phyloP scores from a whole-genome alignment of 352 stramenopile species.

The Pythium aquatile region DNA sequence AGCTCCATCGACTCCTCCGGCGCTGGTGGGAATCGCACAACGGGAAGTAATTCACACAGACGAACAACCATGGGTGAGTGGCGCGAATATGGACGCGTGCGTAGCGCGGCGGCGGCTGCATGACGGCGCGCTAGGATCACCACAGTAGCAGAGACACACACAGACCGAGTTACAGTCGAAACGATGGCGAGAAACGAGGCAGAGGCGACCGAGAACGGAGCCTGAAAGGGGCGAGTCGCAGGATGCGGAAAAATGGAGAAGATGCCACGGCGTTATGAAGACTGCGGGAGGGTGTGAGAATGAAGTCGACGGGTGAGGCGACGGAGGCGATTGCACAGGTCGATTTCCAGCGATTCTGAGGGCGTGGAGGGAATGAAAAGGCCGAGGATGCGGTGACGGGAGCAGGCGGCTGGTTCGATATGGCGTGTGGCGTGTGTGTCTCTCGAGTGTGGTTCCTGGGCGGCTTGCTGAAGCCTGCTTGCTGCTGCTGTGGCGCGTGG shows the following conservation, averaged over 20 bases:
- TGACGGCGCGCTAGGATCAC: background rate
- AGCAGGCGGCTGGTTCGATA: background rate
- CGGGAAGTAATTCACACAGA: slow-evolving; percentile 38
- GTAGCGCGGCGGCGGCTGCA: background rate
- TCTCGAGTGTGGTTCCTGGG: background rate
- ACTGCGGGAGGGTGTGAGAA: background rate
- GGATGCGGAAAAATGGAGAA: background rate
- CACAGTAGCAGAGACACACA: background rate
- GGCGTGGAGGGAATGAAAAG: background rate
- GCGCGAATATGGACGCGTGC: background rate
- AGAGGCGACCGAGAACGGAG: background rate
- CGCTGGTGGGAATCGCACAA: slow-evolving; percentile 31
- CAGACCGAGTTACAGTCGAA: background rate
- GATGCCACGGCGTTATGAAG: background rate
- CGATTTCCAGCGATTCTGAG: background rate
- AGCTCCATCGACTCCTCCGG: background rate
- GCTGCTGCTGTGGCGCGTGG: background rate
- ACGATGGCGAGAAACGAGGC: background rate
- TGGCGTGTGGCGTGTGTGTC: background rate
- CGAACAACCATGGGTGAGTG: slow-evolving; percentile 35
- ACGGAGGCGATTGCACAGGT: background rate
- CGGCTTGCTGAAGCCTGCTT: background rate
- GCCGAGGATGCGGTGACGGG: background rate
- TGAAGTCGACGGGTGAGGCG: no score
- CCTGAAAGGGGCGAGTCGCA: background rate